Evolutionary conservation across 805 yeast genomes (phyloP), one percentile per base, ranked within the genome.

Genomic region (Saccharomycopsis guyanensis): DNA sequence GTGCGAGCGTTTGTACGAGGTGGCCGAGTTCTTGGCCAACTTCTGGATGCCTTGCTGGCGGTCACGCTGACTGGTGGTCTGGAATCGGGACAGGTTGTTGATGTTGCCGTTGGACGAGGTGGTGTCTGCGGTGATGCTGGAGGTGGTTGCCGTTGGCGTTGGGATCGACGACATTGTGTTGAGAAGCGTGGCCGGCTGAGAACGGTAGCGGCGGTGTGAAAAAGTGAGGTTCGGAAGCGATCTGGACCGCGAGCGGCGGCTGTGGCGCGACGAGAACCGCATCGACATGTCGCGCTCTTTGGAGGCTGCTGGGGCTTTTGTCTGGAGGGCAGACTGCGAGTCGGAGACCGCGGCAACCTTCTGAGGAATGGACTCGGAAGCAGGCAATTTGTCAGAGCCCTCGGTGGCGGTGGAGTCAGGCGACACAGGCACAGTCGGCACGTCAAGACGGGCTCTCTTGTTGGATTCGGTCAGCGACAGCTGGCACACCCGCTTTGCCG

Each of bases 401-500:
- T 33, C 37, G 19, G 6, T 15, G 8, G 20, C 37, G 20, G 37
- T 18, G 19, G 57, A 33, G 12, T 55, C 60, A 5, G 75, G 71
- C 45, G 42, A 44, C 18, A 53, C 16, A 22, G 55, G 22, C 10
- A 51, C 46, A 24, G 50, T 50, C 22, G 55, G 52, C 36, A 29
- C 56, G 31, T 57, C 56, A 48, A 55, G 42, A 47, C 64, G 52
- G 46, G 65, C 57, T 54, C 71, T 54, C 57, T 61, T 54, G 59
- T 66, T 60, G 53, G 48, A 63, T 47, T 48, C 55, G 53, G 43
- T 56, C 47, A 42, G 55, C 23, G 49, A 36, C 18, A 40, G 43
- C 23, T 38, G 41, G 23, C 55, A 51, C 35, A 43, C 47, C 24
- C 56, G 43, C 40, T 52, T 53, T 2, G 62, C 52, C 2, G 62